Base-by-base conservation (phyloP, 2,329 filamentous ascomycete species). In the Ophiostoma sp. region DNA sequence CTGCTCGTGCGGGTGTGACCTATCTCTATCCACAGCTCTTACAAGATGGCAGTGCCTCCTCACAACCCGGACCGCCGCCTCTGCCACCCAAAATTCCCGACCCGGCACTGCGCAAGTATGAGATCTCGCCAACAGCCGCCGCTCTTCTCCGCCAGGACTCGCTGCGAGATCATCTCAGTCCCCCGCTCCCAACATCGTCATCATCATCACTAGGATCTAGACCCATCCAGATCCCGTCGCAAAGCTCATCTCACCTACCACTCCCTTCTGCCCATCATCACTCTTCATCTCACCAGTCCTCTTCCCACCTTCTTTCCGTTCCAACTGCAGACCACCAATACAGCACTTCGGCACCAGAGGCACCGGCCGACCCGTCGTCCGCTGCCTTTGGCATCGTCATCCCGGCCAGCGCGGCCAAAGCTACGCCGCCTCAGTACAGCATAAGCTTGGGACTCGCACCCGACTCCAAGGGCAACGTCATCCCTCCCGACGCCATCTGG, bases 401-500 rank as follows among this genome's bases (percentile, higher is more conserved):
- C 31, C 72, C 75, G 72, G 69, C 70, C 75, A 74, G 50, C 77
- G 75, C 78, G 73, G 59, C 71, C 70, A 69, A 72, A 55, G 22
- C 74, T 71, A 12, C 75, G 64, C 22, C 73, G 33, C 69, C 75
- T 7, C 79, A 78, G 31, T 39, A 36, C 3, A 25, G 59, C 66
- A 79, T 79, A 0, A 57, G 28, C 19, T 3, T 45, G 0, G 45
- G 66, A 3, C 71, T 78, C 81, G 50, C 83, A 82, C 89, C 89
- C 0, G 89, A 91, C 76, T 83, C 85, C 28, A 83, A 85, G 42
- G 89, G 89, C 1, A 83, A 85, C 4, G 84, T 87, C 15, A 91
- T 91, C 1, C 85, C 85, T 0, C 77, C 84, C 1, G 86, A 89
- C 33, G 89, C 88, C 1, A 84, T 85, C 69, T 91, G 89, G 89